phyloP scores from a whole-genome alignment of 345 rosid species.

The Tarenaya hassleriana region DNA sequence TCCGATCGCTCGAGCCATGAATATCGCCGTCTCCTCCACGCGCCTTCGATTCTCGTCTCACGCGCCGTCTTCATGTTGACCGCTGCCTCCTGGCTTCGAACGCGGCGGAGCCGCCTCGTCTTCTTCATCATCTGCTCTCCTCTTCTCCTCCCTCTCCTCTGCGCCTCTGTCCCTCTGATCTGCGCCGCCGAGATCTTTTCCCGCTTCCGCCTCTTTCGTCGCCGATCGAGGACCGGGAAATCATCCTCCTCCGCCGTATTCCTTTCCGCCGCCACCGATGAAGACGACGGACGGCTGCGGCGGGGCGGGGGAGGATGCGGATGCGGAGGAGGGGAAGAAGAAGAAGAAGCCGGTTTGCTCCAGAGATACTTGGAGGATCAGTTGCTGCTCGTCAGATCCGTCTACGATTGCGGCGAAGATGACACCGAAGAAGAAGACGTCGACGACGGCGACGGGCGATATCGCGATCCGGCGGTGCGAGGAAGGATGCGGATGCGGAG shows the following conservation, averaged over 20 bases:
- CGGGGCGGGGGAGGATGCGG: conserved; percentile 49
- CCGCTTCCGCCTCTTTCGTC: conserved; percentile 26
- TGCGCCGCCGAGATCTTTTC: conserved; percentile 41
- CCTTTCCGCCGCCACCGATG: conserved; percentile 14
- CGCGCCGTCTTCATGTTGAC: conserved; percentile 37
- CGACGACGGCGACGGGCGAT: conserved; percentile 16
- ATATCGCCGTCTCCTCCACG: neutral
- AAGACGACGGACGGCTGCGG: conserved; percentile 35
- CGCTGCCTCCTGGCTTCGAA: conserved; percentile 34
- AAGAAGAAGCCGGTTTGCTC: conserved; percentile 35
- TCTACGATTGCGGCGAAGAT: conserved; percentile 42
- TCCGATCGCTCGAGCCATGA: neutral
- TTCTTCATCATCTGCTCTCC: conserved; percentile 54
- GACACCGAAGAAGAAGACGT: conserved; percentile 26
- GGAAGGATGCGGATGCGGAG: conserved; percentile 41
- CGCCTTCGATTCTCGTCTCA: conserved; percentile 10
- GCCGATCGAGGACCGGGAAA: conserved; percentile 13
- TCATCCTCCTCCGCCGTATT: conserved; percentile 7
- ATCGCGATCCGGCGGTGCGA: conserved; percentile 33
- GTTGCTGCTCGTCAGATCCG: conserved; percentile 42
- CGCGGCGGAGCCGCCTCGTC: conserved; percentile 40
- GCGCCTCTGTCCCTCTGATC: conserved; percentile 44
- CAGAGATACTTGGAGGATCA: conserved; percentile 70
- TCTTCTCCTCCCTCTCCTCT: conserved; percentile 47
- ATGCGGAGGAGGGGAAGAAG: conserved; percentile 28